Base-by-base conservation (phyloP, 768 basidiomycete genomes). In the Rhodosporidiobolus odoratus region DNA sequence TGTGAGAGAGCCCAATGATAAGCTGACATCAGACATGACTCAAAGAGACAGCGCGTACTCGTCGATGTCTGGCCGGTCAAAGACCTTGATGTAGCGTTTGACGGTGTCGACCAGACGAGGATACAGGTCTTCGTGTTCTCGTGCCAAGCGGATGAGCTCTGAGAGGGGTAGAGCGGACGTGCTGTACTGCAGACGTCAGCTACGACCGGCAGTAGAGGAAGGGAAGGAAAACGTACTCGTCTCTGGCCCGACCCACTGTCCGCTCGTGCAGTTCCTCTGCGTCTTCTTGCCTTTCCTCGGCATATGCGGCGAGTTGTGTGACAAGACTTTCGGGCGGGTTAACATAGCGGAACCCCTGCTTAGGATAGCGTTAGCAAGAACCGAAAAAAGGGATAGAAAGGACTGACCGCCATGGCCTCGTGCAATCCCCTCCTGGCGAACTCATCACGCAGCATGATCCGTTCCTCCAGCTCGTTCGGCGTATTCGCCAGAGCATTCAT, bases 271-370 rank as follows among this genome's bases (percentile, higher is more conserved):
- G 84, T 59, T 93, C 90, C 76, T 89, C 87, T 78, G 91, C 89
- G 77, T 96, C 92, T 75, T 94, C 92, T 54, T 88, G 89, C 75
- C 91, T 90, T 78, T 94, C 92, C 71, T 95, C 92, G 0, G 85
- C 84, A 75, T 92, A 95, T 35, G 91, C 83, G 71, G 88, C 85
- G 10, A 93, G 80, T 75, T 94, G 92, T 0, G 83, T 88, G n/a
- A 89, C 77, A n/a, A 95, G 80, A 6, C 75, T 78, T n/a, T 89
- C 91, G 12, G 91, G 89, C 2, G 91, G 90, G 75, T 85, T 84
- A 47, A 86, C 81, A 74, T 91, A 91, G 69, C 87, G 84, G 12
- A 94, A 81, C 7, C 86, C 85, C 92, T 93, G 73, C 19, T 53
- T 9, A 12, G 41, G 7, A 19, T 10, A 48, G 37, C 23, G 6